A percentile compares a stretch with the other conserved stretches of the same genome.
phyloP scores from a whole-genome alignment of 257 asterid species.

The Jasminum sambac region DNA sequence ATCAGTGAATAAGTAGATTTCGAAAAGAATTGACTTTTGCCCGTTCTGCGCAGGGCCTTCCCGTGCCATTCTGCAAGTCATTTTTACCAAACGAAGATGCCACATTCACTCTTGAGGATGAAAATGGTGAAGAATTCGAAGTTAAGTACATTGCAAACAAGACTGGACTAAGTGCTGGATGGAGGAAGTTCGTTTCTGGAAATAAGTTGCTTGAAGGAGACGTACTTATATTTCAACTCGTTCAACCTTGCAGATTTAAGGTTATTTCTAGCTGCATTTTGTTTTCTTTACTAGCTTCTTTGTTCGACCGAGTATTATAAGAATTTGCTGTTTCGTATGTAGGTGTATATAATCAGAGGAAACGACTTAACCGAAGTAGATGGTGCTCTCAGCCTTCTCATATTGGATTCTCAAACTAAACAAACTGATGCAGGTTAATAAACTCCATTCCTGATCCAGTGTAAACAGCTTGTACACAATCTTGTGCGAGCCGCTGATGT shows the following conservation, averaged over 20 bases:
- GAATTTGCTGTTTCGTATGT: slow-evolving; percentile 10
- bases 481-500: too few relatives aligned
- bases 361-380: slow-evolving; percentile 78
- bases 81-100: slow-evolving; percentile 66
- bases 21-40: neutral
- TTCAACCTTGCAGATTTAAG: slow-evolving; percentile 63
- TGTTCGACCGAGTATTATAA: neutral
- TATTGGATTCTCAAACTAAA: slow-evolving; percentile 65
- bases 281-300: neutral
- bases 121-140: slow-evolving; percentile 63
- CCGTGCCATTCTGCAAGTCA: slow-evolving; percentile 78
- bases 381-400: slow-evolving; percentile 87
- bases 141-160: slow-evolving; percentile 71
- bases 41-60: slow-evolving; percentile 64
- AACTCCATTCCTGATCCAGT: too few relatives aligned
- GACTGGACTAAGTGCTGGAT: slow-evolving; percentile 93
- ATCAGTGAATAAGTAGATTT: neutral
- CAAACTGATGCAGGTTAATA: slow-evolving; percentile 69
- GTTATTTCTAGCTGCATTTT: slow-evolving; percentile 32
- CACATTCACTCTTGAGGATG: slow-evolving; percentile 54
- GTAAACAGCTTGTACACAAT: too few relatives aligned
- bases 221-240: slow-evolving; percentile 68
- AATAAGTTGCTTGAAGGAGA: slow-evolving; percentile 85
- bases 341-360: slow-evolving; percentile 66
- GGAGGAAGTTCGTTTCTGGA: slow-evolving; percentile 83